phyloP scores from a whole-genome alignment of 2,329 filamentous ascomycete species.

The Blumeria hordei region DNA sequence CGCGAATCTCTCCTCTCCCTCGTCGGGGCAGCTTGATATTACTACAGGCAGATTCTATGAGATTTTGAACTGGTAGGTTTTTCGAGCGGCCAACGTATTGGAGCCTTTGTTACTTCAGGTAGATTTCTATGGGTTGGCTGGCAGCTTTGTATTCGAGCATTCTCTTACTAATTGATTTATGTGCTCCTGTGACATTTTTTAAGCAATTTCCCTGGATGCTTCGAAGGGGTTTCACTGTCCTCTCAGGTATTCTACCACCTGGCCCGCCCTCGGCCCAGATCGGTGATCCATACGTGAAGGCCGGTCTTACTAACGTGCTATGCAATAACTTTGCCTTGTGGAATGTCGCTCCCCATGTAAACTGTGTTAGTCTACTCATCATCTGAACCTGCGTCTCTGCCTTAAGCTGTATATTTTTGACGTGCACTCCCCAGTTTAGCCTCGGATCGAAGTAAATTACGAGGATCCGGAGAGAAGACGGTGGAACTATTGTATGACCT shows the following conservation, averaged over 20 bases:
- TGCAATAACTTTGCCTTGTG: not conserved
- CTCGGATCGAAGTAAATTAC: not conserved
- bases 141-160: not conserved
- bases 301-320: not conserved
- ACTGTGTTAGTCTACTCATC: slow-evolving; percentile 1
- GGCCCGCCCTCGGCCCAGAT: not conserved
- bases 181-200: not conserved
- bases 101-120: not conserved
- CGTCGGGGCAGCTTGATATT: not conserved
- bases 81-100: not conserved
- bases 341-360: not conserved
- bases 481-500: not conserved
- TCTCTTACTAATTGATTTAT: not conserved
- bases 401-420: not conserved
- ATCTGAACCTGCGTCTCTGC: not conserved
- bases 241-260: not conserved
- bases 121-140: not conserved
- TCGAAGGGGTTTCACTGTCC: not conserved
- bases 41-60: not conserved
- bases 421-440: not conserved
- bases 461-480: not conserved
- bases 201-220: not conserved
- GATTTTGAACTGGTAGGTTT: not conserved
- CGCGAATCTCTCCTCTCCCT: not conserved
- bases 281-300: not conserved